These are phyloP conservation scores for Fraxinus cuspidata DNA, from an alignment of 257 asterid genomes.

Conservation along the genomic window DNA sequence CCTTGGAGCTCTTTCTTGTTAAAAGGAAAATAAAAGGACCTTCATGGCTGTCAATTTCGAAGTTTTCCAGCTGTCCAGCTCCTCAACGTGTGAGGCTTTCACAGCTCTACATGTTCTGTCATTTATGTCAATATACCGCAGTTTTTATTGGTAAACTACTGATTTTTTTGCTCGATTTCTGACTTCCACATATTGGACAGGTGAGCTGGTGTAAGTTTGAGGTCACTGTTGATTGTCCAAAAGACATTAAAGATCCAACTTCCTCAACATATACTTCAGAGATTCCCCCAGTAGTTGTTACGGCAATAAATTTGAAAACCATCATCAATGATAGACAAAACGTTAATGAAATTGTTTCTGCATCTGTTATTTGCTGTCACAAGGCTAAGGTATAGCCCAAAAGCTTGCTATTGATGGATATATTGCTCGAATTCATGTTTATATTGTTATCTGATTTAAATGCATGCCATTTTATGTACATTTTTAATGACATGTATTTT, in stretches of 20 bases:
- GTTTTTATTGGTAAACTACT: not conserved
- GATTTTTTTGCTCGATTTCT: not conserved
- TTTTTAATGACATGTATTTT: not conserved
- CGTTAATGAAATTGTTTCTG: constrained; percentile 82
- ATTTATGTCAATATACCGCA: constrained; percentile 3
- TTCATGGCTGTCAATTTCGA: constrained; percentile 86
- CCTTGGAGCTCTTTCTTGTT: constrained; percentile 79
- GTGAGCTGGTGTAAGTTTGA: constrained; percentile 99
- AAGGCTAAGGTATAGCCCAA: constrained; percentile 70
- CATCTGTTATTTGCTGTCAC: constrained; percentile 91
- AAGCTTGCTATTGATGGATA: constrained; percentile 28
- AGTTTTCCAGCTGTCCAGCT: constrained; percentile 63
- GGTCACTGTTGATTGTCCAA: constrained; percentile 69
- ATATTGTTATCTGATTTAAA: not conserved
- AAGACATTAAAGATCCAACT: constrained; percentile 63
- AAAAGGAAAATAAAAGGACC: constrained; percentile 94
- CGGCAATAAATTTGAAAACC: constrained; percentile 87
- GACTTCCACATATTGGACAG: constrained; percentile 47
- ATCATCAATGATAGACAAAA: constrained; percentile 75
- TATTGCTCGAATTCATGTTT: not conserved
- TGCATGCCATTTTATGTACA: constrained; percentile 1
- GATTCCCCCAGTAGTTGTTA: constrained; percentile 84
- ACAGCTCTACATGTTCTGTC: constrained; percentile 18
- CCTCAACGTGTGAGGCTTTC: constrained; percentile 65
- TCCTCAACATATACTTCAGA: constrained; percentile 55